Percentiles rank a stretch among this genome's conserved stretches.
phyloP scores from a whole-genome alignment of 768 basidiomycete species.

The Naematelia aurantialba region DNA sequence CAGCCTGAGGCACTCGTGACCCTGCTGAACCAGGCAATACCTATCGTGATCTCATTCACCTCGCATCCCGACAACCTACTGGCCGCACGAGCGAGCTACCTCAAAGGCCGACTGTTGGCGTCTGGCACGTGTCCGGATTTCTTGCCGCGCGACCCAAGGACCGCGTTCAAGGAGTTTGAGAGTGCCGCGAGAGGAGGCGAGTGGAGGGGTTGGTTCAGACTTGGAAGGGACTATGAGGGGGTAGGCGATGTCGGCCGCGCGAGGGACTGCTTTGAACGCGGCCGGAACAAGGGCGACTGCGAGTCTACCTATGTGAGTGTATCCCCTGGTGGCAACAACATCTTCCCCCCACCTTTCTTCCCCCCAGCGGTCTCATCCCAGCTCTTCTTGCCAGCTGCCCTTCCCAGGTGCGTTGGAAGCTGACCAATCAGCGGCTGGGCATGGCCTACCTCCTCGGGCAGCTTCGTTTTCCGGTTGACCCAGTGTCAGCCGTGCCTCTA shows the following conservation, averaged over 20 bases:
- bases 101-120: conserved; percentile 69
- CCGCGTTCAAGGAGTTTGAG: conserved; percentile 88
- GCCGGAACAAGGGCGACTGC: conserved; percentile 68
- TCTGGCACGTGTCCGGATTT: conserved; percentile 60
- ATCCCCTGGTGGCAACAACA: no score
- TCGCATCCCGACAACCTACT: conserved; percentile 51
- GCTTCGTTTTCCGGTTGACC: conserved; percentile 61
- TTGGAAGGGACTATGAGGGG: conserved; percentile 87
- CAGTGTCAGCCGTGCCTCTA: conserved; percentile 63
- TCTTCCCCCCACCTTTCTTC: background rate
- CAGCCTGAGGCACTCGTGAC: conserved; percentile 60
- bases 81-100: conserved; percentile 69
- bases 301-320: conserved; percentile 71
- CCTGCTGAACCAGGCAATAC: conserved; percentile 59
- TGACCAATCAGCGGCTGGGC: conserved; percentile 66
- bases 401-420: no score
- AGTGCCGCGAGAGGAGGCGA: conserved; percentile 72
- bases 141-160: conserved; percentile 64
- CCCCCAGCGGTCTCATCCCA: background rate
- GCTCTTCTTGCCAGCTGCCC: background rate
- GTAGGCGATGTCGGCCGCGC: conserved; percentile 70
- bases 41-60: conserved; percentile 56
- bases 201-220: conserved; percentile 79
- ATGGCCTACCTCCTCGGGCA: conserved; percentile 91
- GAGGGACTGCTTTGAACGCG: conserved; percentile 80